phyloP scores from a whole-genome alignment of 2,329 filamentous ascomycete species.

The Dactylella cylindrospora region DNA sequence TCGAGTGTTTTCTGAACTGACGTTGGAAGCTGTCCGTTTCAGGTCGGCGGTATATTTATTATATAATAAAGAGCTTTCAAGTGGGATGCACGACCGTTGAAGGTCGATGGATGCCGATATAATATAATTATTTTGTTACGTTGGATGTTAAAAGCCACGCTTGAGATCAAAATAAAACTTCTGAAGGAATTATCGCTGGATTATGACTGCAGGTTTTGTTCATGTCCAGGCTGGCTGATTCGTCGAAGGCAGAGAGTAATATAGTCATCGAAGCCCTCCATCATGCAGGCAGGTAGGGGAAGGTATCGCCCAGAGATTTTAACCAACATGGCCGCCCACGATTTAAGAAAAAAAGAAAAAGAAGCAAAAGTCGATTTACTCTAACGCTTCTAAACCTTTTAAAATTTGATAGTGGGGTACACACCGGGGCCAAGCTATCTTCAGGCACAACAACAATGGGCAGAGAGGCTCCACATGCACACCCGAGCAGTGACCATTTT shows the following conservation, averaged over 20 bases:
- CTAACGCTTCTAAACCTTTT: too few relatives aligned
- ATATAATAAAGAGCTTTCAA: slow-evolving; percentile 30
- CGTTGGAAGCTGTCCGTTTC: slow-evolving; percentile 17
- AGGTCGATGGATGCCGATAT: too few relatives aligned
- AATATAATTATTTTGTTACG: too few relatives aligned
- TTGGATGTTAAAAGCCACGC: too few relatives aligned
- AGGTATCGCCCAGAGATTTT: not conserved
- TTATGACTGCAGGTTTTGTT: slow-evolving; percentile 36
- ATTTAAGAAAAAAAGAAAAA: too few relatives aligned
- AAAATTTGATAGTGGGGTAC: too few relatives aligned
- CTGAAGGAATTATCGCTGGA: slow-evolving; percentile 44
- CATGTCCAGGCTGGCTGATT: slow-evolving; percentile 23
- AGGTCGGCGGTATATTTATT: slow-evolving; percentile 24
- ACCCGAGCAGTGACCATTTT: slow-evolving; percentile 19
- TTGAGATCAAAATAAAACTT: too few relatives aligned
- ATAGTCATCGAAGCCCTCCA: slow-evolving; percentile 39
- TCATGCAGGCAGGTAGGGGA: slow-evolving; percentile 4
- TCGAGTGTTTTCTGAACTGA: slow-evolving; percentile 23
- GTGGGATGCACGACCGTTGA: too few relatives aligned
- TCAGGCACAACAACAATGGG: too few relatives aligned
- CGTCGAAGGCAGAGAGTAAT: slow-evolving; percentile 37
- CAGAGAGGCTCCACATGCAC: slow-evolving; percentile 25
- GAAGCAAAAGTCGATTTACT: too few relatives aligned
- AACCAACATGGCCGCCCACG: slow-evolving; percentile 13
- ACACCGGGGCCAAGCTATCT: too few relatives aligned